Conservation (phyloP, 208 protist species). For the Acanthamoeba quina region DNA sequence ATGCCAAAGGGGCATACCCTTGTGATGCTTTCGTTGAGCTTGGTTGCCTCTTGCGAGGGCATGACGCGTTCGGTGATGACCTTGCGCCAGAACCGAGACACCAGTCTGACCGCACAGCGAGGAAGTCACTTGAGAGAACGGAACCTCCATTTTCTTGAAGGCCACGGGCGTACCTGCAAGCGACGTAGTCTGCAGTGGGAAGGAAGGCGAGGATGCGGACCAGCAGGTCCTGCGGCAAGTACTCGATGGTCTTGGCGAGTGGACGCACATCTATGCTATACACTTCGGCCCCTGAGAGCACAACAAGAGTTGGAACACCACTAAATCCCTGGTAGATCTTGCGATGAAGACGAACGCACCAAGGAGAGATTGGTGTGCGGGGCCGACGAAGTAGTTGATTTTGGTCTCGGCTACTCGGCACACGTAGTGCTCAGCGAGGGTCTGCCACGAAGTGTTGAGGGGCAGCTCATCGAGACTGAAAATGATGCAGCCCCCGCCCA, state of each 20-base stretch:
- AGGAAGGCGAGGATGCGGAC: not conserved
- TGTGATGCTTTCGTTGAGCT: not conserved
- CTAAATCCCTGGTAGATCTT: no score
- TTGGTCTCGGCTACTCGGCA: not conserved
- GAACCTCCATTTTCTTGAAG: not conserved
- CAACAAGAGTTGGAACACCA: no score
- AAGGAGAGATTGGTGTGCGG: not conserved
- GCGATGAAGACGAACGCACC: not conserved
- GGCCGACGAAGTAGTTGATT: conserved; percentile 32
- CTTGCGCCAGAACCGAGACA: conserved; percentile 33
- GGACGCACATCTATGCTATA: not conserved
- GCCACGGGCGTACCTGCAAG: not conserved
- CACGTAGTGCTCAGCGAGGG: not conserved
- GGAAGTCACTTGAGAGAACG: not conserved
- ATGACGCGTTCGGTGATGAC: not conserved
- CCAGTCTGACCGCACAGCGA: not conserved
- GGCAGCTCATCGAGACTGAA: conserved; percentile 40
- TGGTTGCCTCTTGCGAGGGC: not conserved
- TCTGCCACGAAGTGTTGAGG: conserved; percentile 14
- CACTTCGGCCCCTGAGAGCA: not conserved
- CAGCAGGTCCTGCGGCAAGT: conserved; percentile 19
- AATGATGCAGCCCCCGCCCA: conserved; percentile 11
- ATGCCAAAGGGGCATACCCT: not conserved
- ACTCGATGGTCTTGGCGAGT: conserved; percentile 10
- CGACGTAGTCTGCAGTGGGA: not conserved